Percentiles rank a stretch among this genome's conserved stretches.
These are phyloP conservation scores for Waltergamsia citrina DNA, from an alignment of 2,329 filamentous ascomycete genomes.

Conservation along the genomic window DNA sequence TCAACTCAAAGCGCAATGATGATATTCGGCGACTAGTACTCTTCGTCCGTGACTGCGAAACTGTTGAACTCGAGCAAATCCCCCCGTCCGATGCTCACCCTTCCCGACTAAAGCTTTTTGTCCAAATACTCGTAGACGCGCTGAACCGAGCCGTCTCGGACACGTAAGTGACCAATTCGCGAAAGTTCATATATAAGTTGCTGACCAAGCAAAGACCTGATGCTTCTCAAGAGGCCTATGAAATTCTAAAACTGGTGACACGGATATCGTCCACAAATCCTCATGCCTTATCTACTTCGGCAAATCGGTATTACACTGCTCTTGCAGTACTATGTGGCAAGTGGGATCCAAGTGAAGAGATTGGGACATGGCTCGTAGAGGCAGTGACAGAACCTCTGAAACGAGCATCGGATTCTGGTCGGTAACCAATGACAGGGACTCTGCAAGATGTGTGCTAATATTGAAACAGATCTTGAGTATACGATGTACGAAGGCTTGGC, in stretches of 20 bases:
- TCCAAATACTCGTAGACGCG: constrained; percentile 22
- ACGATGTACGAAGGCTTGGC: constrained; percentile 20
- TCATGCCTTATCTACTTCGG: constrained; percentile 9
- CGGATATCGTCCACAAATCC: neutral
- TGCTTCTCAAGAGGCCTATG: neutral
- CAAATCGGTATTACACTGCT: constrained; percentile 27
- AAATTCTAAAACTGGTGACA: neutral
- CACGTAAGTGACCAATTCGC: neutral
- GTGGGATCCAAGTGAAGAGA: constrained; percentile 9
- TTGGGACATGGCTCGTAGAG: constrained; percentile 12
- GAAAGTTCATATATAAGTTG: neutral
- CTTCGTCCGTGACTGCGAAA: constrained; percentile 21
- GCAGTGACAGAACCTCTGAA: constrained; percentile 20
- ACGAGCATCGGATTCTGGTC: constrained; percentile 1
- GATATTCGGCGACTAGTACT: constrained; percentile 38
- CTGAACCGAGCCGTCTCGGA: constrained; percentile 10
- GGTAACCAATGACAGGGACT: no score
- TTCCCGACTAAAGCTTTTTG: constrained; percentile 23
- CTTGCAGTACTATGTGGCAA: constrained; percentile 25
- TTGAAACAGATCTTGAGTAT: constrained; percentile 1
- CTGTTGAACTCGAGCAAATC: constrained; percentile 24
- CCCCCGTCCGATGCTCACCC: constrained; percentile 16
- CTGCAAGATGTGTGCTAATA: neutral
- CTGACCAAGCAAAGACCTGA: neutral
- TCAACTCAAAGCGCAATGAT: constrained; percentile 29